Evolutionary conservation across 2,329 filamentous ascomycete genomes (phyloP), one percentile per base, ranked within the genome.

Genomic region (Neonectria coccinea): DNA sequence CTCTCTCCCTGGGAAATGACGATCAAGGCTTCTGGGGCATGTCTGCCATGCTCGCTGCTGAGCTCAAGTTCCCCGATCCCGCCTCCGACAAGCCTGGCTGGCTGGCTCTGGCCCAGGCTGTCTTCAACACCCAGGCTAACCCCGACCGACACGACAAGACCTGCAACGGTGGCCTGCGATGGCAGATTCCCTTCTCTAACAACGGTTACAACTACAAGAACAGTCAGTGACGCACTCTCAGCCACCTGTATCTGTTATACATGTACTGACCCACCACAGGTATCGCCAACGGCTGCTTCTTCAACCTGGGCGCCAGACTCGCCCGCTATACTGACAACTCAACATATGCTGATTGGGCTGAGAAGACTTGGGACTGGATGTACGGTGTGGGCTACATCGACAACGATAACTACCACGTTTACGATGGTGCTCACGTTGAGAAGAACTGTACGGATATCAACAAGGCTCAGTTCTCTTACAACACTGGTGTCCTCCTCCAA

Each of bases 121-220:
- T 92, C 18, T 94, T 88, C 72, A 88, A 89, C 70, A 84, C 84
- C 1, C 81, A 84, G 56, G 86, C 84, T 2, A 75, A 74, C 20
- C 79, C 81, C 2, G 84, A 88, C 50, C 90, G 90, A 81, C 89
- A 92, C 72, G 83, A 83, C 9, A 77, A 80, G 1, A 78, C 78
- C 0, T 83, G 82, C 18, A 88, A 87, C 64, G 85, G 84, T 48
- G 92, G 92, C 20, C 77, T 94, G 67, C 85, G 91, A 70, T 93
- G 91, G 91, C 92, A 95, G 80, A 91, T 95, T 65, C 92, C 89
- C 68, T 82, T 86, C 6, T 89, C 90, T 70, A 93, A 94, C 76
- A 85, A 83, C 50, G 92, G 92, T 36, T 95, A 92, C 77, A 84
- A 90, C 73, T 94, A 94, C 83, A 96, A 90, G 77, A 90, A 90